These are phyloP conservation scores for Podosphaera fusca DNA, from an alignment of 2,329 filamentous ascomycete genomes.

Conservation along the genomic window DNA sequence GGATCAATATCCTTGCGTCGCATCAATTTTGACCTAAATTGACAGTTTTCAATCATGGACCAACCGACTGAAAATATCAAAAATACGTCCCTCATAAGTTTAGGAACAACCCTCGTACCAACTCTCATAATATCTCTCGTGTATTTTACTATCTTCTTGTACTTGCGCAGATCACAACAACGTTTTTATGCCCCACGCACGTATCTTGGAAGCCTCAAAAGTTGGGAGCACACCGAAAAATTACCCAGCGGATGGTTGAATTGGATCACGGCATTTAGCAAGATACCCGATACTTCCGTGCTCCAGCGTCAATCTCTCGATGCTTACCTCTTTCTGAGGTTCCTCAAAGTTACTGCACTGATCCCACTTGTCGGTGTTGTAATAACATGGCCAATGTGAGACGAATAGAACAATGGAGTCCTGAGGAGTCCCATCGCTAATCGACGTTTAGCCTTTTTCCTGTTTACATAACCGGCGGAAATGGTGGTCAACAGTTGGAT, in stretches of 20 bases:
- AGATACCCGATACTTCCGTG: slow-evolving; percentile 50
- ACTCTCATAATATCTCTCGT: slow-evolving; percentile 22
- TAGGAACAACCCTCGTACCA: slow-evolving; percentile 26
- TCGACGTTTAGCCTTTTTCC: slow-evolving; percentile 31
- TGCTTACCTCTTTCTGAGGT: slow-evolving; percentile 74
- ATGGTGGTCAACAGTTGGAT: slow-evolving; percentile 41
- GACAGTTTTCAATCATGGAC: not conserved
- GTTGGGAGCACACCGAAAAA: slow-evolving; percentile 30
- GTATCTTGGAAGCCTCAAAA: slow-evolving; percentile 27
- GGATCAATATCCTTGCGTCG: no score
- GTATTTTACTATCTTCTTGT: slow-evolving; percentile 23
- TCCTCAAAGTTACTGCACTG: slow-evolving; percentile 53
- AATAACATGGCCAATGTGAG: slow-evolving; percentile 57
- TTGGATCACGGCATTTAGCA: slow-evolving; percentile 46
- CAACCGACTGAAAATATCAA: slow-evolving; percentile 2
- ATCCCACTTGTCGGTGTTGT: slow-evolving; percentile 65
- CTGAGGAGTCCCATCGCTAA: not conserved
- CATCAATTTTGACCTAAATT: no score
- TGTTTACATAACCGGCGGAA: slow-evolving; percentile 65
- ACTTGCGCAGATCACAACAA: slow-evolving; percentile 24
- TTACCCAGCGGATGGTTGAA: slow-evolving; percentile 38
- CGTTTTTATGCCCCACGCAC: slow-evolving; percentile 31
- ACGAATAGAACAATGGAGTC: not conserved
- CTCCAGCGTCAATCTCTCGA: slow-evolving; percentile 84
- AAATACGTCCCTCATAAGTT: slow-evolving; percentile 15